Evolutionary conservation across 1,139 yeast species (phyloP).

Genomic region (Suzukiozyma palmioleophila): DNA sequence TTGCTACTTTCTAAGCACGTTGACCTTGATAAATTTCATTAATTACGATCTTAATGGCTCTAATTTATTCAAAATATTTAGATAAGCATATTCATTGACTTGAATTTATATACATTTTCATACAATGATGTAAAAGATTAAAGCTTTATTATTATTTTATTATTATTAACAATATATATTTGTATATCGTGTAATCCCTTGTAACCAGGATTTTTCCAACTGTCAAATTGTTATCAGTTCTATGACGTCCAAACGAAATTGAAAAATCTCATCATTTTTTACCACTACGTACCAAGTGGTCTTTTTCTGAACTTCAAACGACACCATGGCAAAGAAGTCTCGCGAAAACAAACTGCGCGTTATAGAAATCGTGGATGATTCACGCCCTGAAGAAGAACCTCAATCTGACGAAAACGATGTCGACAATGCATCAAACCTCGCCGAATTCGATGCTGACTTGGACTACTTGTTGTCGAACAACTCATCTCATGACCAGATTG

Average conservation of each 20-base stretch:
- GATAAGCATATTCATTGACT: slow-evolving; percentile 6
- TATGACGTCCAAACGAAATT: too few species aligned
- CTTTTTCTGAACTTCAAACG: background rate
- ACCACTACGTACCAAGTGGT: too few species aligned
- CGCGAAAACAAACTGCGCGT: background rate
- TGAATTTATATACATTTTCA: slow-evolving; percentile 3
- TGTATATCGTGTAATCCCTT: slow-evolving; percentile 1
- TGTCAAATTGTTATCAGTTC: background rate
- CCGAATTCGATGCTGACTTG: slow-evolving; percentile 14
- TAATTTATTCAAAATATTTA: slow-evolving; percentile 8
- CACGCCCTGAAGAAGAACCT: background rate
- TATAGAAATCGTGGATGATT: background rate
- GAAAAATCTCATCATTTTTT: too few species aligned
- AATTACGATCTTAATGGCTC: slow-evolving; percentile 4
- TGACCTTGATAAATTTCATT: background rate
- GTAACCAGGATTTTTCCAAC: background rate
- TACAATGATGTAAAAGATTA: slow-evolving; percentile 7
- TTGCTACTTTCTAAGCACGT: slow-evolving; percentile 67
- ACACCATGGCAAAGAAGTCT: slow-evolving; percentile 1
- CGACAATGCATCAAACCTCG: background rate
- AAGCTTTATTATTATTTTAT: slow-evolving; percentile 4
- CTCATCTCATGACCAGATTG: slow-evolving; percentile 1
- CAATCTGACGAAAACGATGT: slow-evolving; percentile 1
- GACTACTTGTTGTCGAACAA: slow-evolving; percentile 13
- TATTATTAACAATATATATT: slow-evolving; percentile 9